phyloP scores from a whole-genome alignment of 805 yeast species.

The Tetrapisispora pingtungensis region DNA sequence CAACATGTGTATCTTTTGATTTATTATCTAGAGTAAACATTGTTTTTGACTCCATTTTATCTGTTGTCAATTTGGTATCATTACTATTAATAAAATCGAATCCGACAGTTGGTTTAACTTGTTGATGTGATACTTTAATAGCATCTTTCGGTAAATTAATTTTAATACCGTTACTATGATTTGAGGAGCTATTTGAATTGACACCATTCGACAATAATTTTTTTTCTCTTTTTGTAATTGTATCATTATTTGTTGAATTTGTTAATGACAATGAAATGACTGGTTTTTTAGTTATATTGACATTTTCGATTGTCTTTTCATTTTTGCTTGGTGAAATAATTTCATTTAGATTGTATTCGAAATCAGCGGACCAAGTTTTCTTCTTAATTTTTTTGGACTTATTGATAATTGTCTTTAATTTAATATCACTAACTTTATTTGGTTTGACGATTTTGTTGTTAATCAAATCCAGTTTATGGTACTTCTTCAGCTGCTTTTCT shows the following conservation, averaged over 20 bases:
- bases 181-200: background rate
- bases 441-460: too few relatives aligned
- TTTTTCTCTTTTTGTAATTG: background rate
- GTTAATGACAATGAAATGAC: background rate
- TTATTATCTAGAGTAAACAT: background rate
- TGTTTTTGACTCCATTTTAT: background rate
- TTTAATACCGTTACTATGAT: background rate
- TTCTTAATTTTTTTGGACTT: slow-evolving; percentile 5
- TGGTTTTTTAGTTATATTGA: background rate
- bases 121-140: slow-evolving; percentile 3
- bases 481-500: slow-evolving; percentile 14
- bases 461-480: background rate
- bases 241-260: background rate
- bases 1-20: too few relatives aligned
- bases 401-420: background rate
- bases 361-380: slow-evolving; percentile 23
- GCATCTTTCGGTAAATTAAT: background rate
- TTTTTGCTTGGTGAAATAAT: background rate
- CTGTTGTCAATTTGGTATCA: background rate
- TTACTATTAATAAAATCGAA: slow-evolving; percentile 24
- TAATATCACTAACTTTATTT: background rate
- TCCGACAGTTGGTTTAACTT: slow-evolving; percentile 22
- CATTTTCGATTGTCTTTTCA: background rate
- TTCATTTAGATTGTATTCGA: slow-evolving; percentile 22
- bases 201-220: background rate